Percentiles rank a stretch among this genome's conserved stretches.
Conservation (phyloP, 352 stramenopile genomes). For the Pythium coloratum region DNA sequence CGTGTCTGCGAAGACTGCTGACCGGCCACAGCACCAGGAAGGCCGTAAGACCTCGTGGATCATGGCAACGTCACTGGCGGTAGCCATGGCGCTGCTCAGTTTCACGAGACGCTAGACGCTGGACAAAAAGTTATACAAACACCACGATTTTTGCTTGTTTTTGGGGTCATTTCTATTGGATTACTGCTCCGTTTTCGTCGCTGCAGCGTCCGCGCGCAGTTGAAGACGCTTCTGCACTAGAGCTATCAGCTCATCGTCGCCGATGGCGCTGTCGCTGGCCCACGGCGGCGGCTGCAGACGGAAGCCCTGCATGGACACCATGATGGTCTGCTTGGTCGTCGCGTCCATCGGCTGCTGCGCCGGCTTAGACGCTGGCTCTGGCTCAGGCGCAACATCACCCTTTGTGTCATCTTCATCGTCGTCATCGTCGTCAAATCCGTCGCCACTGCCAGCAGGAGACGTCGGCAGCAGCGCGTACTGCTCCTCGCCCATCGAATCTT, state of each 20-base stretch:
- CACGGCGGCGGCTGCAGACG: constrained; percentile 50
- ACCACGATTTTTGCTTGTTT: background rate
- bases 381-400: constrained; percentile 1
- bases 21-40: background rate
- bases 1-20: background rate
- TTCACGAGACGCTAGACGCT: constrained; percentile 3
- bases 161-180: background rate
- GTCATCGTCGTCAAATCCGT: constrained; percentile 17
- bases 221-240: constrained; percentile 38
- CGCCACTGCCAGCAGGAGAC: constrained; percentile 22
- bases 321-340: constrained; percentile 41
- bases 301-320: constrained; percentile 56
- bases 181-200: constrained; percentile 26
- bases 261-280: constrained; percentile 36
- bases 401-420: constrained; percentile 20
- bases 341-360: constrained; percentile 25
- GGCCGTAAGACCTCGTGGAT: background rate
- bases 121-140: background rate
- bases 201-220: background rate
- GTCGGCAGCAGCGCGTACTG: constrained; percentile 26
- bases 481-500: constrained; percentile 1
- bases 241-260: constrained; percentile 55
- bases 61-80: constrained; percentile 9
- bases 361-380: background rate
- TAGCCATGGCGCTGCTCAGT: constrained; percentile 7